Evolutionary conservation across 2,329 filamentous ascomycete genomes (phyloP), one percentile per base, ranked within the genome.

Genomic region (Fusarium sp.): DNA sequence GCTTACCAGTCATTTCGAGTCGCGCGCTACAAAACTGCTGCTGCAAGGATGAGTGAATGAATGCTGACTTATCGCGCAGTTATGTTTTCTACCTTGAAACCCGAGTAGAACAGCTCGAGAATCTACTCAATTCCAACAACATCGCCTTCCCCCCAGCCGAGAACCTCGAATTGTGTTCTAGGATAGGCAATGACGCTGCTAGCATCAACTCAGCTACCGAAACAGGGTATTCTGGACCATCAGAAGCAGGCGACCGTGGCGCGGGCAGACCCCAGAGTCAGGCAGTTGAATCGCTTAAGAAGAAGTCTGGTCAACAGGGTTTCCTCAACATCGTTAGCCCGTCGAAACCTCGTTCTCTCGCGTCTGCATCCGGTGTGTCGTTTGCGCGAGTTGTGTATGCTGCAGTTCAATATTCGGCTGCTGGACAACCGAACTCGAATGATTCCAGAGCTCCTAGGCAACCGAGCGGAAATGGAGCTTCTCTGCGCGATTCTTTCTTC

Each of bases 61-160:
- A 63, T 66, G 61, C 75, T 78, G 49, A 78, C 59, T 25, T 25
- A 43, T 22, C 51, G 59, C 63, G 45, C 69, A 93, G 92, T 80
- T 98, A 98, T 83, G 94, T 98, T 51, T 97, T 92, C 82, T 98
- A 97, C 78, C 90, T 98, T 64, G 95, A 98, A 80, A 93, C 92
- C 29, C 87, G 95, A 63, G 89, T 98, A 58, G 87, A 90, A 67
- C 93, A 96, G 80, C 88, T 98, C 30, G 95, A 98, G 80, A 86
- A 86, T 34, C 82, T 96, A 40, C 86, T 98, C 52, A 83, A 84
- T 45, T 84, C 89, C 32, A 89, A 94, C 75, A 86, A 87, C 46
- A 88, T 98, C 62, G 70, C 89, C 16, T 96, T 92, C 75, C 91
- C 92, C 18, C 87, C 92, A 0, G 89, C 93, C 62, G 84, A 89